Evolutionary conservation across 352 stramenopile species (phyloP).

Genomic region (Globisporangium polare): DNA sequence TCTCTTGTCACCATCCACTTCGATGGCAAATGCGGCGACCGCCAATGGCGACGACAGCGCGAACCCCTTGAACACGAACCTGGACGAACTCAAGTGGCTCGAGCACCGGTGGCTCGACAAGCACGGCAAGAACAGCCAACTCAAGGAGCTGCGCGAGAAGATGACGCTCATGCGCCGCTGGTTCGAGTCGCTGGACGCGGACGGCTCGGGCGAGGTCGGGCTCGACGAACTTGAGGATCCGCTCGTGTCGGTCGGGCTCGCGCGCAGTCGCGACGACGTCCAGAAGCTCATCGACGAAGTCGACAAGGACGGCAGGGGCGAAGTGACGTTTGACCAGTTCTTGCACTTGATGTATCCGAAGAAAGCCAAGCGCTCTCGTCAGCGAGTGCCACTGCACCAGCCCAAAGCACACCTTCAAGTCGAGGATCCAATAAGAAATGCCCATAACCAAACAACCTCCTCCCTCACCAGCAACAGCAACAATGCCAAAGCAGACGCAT

Average conservation of each 20-base stretch:
- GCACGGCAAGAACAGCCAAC: constrained; percentile 61
- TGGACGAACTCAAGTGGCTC: constrained; percentile 70
- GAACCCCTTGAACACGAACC: constrained; percentile 31
- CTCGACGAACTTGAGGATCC: constrained; percentile 83
- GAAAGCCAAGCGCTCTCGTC: constrained; percentile 29
- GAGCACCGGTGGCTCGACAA: constrained; percentile 75
- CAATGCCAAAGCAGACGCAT: not conserved
- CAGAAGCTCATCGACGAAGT: constrained; percentile 68
- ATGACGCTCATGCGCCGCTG: constrained; percentile 68
- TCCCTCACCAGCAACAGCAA: not conserved
- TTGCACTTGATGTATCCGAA: constrained; percentile 65
- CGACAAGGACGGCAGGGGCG: constrained; percentile 53
- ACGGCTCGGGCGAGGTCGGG: constrained; percentile 76
- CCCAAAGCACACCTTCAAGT: constrained; percentile 28
- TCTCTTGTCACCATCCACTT: not conserved
- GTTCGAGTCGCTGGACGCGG: constrained; percentile 87
- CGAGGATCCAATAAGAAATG: not conserved
- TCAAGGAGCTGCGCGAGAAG: constrained; percentile 69
- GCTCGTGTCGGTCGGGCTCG: constrained; percentile 85
- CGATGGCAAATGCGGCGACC: no score
- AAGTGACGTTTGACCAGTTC: constrained; percentile 77
- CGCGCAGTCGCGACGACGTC: constrained; percentile 67
- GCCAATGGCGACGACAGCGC: not conserved
- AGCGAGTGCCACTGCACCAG: constrained; percentile 35
- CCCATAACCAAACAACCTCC: not conserved